These are phyloP conservation scores for Euphorbia celastroides DNA, from an alignment of 441 rosid genomes.

Conservation along the genomic window DNA sequence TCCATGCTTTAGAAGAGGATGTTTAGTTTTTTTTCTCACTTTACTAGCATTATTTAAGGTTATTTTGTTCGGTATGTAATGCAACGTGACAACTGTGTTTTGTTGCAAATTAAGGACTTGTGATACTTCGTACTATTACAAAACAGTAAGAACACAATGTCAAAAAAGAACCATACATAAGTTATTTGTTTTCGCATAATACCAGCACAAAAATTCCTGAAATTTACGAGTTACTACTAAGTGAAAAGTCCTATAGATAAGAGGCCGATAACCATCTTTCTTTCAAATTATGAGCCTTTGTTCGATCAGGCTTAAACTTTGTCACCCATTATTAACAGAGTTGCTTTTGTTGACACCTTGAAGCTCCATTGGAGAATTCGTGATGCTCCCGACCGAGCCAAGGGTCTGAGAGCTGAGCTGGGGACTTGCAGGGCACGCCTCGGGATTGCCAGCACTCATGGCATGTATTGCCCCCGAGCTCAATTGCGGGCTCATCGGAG, in stretches of 20 bases:
- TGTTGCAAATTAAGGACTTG: background rate
- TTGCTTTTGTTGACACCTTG: slow-evolving; percentile 85
- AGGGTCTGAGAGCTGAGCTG: slow-evolving; percentile 94
- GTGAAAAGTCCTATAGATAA: background rate
- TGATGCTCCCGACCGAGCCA: slow-evolving; percentile 87
- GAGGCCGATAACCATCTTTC: background rate
- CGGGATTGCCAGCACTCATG: slow-evolving; percentile 73
- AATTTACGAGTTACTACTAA: background rate
- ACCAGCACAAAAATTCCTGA: background rate
- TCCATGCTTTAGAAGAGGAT: too few relatives aligned
- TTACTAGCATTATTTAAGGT: slow-evolving; percentile 13
- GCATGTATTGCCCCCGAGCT: slow-evolving; percentile 82
- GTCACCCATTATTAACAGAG: slow-evolving; percentile 54
- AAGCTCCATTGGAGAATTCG: slow-evolving; percentile 91
- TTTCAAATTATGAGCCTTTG: background rate
- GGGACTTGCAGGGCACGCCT: slow-evolving; percentile 87
- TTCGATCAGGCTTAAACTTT: background rate
- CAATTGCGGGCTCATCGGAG: slow-evolving; percentile 96
- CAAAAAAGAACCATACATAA: background rate
- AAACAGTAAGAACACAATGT: too few relatives aligned
- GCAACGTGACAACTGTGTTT: background rate
- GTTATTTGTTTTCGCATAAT: background rate
- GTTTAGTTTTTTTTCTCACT: too few relatives aligned
- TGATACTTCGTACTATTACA: background rate
- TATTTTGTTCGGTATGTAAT: too few relatives aligned